Conservation (phyloP, 2,329 filamentous ascomycete species). For the Ceratocystis ficicola region DNA sequence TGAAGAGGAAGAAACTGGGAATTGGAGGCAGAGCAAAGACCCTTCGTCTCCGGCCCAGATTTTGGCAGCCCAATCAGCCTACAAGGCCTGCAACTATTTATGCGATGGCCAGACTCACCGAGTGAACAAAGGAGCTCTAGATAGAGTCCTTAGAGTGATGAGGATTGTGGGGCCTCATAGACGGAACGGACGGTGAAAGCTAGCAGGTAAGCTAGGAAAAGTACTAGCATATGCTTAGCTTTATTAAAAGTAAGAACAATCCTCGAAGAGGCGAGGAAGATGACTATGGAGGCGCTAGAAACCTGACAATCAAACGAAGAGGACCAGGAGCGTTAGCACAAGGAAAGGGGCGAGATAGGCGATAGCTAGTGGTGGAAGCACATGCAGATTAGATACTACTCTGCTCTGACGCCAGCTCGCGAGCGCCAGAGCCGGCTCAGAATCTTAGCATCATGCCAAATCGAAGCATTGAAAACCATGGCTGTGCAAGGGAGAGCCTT, state of each 20-base stretch:
- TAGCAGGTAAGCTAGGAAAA: neutral
- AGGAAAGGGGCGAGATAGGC: neutral
- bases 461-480: neutral
- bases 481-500: too few species aligned
- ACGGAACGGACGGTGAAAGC: neutral
- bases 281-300: constrained; percentile 5
- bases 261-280: neutral
- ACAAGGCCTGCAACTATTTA: too few species aligned
- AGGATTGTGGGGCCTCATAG: too few species aligned
- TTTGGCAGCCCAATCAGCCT: too few species aligned
- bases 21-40: neutral
- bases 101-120: neutral
- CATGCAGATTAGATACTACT: neutral
- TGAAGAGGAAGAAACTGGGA: neutral
- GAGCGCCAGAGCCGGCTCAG: neutral
- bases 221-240: neutral
- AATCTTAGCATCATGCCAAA: neutral
- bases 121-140: neutral
- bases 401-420: neutral
- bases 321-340: neutral
- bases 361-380: neutral
- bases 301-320: constrained; percentile 2
- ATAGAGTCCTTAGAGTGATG: neutral
- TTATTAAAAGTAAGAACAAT: neutral
- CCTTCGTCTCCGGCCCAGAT: too few species aligned